Conservation (phyloP, 2,329 filamentous ascomycete species). For the Lachnellula arida region DNA sequence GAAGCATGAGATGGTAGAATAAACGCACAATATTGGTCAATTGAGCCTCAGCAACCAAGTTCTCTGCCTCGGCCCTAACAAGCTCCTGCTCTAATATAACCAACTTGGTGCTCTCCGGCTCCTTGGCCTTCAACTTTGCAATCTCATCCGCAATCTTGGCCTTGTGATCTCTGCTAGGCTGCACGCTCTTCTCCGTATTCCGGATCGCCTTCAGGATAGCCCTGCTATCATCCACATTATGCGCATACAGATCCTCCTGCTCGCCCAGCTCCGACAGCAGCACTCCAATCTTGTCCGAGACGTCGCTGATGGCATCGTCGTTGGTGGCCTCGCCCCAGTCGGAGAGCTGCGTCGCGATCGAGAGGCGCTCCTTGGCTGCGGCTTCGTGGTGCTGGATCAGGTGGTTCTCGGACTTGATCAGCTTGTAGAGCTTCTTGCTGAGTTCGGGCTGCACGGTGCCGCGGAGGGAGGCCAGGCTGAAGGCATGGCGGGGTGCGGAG, state of each 20-base stretch:
- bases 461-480: conserved; percentile 82
- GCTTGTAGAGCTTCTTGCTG: conserved; percentile 78
- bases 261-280: conserved; percentile 88
- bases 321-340: conserved; percentile 93
- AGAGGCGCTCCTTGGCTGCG: conserved; percentile 77
- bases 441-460: conserved; percentile 82
- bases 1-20: not conserved
- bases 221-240: conserved; percentile 81
- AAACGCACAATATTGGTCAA: conserved; percentile 81
- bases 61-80: conserved; percentile 92
- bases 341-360: conserved; percentile 84
- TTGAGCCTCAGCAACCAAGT: conserved; percentile 92
- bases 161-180: conserved; percentile 85
- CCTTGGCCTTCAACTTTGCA: conserved; percentile 83
- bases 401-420: conserved; percentile 94
- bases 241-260: conserved; percentile 84
- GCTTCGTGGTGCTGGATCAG: conserved; percentile 79
- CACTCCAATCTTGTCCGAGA: conserved; percentile 94
- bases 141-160: conserved; percentile 90
- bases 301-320: conserved; percentile 81
- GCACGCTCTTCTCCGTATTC: conserved; percentile 92
- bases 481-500: conserved; percentile 56
- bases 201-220: conserved; percentile 82
- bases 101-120: conserved; percentile 77
- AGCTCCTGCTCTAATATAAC: conserved; percentile 92